Evolutionary conservation across 208 protist species (phyloP), one percentile per base, ranked within the genome.

Genomic region (Crithidia fasciculata): DNA sequence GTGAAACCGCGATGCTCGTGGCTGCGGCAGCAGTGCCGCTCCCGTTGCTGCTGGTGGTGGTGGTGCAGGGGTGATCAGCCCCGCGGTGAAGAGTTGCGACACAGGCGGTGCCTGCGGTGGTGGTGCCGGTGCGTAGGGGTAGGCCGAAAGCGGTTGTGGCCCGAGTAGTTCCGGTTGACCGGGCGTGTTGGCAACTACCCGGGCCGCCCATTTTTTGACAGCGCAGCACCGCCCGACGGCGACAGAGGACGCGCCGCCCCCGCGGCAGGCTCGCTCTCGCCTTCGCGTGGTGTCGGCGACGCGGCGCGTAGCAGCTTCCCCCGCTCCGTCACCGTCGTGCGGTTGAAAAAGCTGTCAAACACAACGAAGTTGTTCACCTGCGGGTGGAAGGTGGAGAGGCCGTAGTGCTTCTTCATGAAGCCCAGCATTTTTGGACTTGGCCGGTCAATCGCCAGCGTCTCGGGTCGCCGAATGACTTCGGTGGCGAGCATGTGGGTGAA

Each of bases 361-460:
- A 98, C 92, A 5, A 98, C 94, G 61, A 97, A 98, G 74, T 98
- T 96, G 74, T 98, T 98, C 12, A 69, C 79, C 83, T 98, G 94
- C 50, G 92, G 90, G 7, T 79, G 82, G 78, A 85, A 95, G 12
- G 86, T 75, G 9, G 47, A 63, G 19, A 98, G 81, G 18, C 80
- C 69, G 82, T 96, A 98, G 79, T 98, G 86, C 80, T 88, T 92
- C 59, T 67, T 69, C 54, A 98, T 74, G 74, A 98, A 98, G 36
- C 72, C 68, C 3, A 98, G 53, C 59, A 98, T 86, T 81, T 98
- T 98, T 4, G 81, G 64, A 39, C 93, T 97, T 8, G 96, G 96
- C 8, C 94, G 83, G 69, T 98, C 96, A 82, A 98, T 98, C 6
- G 84, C 96, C 28, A 98, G 69, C 72, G 78, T 77, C 62, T 85